Percentiles rank a stretch among this genome's conserved stretches.
These are phyloP conservation scores for Dactylellina haptotyla DNA, from an alignment of 2,329 filamentous ascomycete genomes.

Conservation along the genomic window DNA sequence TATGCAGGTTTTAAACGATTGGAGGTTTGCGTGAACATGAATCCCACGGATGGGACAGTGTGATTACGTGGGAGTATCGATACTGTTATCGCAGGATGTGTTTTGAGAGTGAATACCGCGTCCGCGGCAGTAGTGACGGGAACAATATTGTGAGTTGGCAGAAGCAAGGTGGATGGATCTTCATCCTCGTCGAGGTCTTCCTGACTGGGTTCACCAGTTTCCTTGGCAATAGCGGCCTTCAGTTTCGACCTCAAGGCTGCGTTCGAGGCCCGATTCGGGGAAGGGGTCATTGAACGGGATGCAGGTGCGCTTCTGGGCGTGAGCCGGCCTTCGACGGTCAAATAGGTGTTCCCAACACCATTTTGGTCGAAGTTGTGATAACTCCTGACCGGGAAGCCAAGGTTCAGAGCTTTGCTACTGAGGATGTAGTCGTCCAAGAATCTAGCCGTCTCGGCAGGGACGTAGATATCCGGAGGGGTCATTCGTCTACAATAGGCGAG, in stretches of 20 bases:
- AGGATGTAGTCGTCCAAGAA: conserved; percentile 62
- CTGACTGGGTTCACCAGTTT: conserved; percentile 61
- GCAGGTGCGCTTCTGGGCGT: neutral
- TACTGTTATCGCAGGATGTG: conserved; percentile 60
- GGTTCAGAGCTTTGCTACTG: conserved; percentile 42
- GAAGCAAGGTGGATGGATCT: conserved; percentile 15
- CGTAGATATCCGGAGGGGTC: conserved; percentile 65
- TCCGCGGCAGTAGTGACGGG: conserved; percentile 18
- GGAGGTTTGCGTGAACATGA: conserved; percentile 63
- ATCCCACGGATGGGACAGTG: conserved; percentile 65
- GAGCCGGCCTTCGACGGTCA: neutral
- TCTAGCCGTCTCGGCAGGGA: conserved; percentile 57
- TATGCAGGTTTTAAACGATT: conserved; percentile 63
- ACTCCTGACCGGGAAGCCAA: conserved; percentile 20
- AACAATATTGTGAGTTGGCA: conserved; percentile 45
- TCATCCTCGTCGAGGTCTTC: conserved; percentile 57
- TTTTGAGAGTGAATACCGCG: conserved; percentile 17
- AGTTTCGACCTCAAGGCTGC: neutral
- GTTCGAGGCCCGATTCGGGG: conserved; percentile 4
- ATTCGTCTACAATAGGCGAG: conserved; percentile 64
- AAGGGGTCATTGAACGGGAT: conserved; percentile 17
- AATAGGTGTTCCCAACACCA: neutral
- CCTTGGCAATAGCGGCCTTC: neutral
- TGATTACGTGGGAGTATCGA: conserved; percentile 65
- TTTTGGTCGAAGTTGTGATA: conserved; percentile 45